Conservation (phyloP, 306 rosid species). For the Prosopis cineraria region DNA sequence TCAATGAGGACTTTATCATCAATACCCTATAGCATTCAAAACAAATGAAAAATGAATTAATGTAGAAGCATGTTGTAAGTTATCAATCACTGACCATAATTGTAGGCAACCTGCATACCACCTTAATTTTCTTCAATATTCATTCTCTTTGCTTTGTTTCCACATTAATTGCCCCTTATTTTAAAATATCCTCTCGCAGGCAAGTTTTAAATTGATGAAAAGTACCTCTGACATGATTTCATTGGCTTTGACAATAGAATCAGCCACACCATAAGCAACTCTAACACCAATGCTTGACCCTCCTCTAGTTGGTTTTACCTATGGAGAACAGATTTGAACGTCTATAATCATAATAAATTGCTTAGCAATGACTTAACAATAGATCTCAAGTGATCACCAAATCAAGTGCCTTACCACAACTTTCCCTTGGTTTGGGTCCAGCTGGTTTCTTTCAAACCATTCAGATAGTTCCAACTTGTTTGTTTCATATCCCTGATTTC, state of each 20-base stretch:
- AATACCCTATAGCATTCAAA: conserved; percentile 64
- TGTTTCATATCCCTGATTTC: conserved; percentile 59
- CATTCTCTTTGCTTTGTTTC: conserved; percentile 13
- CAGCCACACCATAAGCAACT: conserved; percentile 87
- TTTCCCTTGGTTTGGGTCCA: conserved; percentile 72
- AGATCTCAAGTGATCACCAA: conserved; percentile 30
- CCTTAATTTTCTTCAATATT: background rate
- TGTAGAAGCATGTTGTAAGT: background rate
- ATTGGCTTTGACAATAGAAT: conserved; percentile 71
- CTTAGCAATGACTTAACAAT: conserved; percentile 13
- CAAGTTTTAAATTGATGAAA: conserved; percentile 25
- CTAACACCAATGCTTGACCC: conserved; percentile 95
- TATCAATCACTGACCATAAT: background rate
- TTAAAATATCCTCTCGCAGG: conserved; percentile 1
- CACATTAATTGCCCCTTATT: conserved; percentile 11
- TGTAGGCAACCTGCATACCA: conserved; percentile 27
- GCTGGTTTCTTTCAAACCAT: conserved; percentile 73
- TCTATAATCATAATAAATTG: conserved; percentile 26
- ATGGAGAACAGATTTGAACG: conserved; percentile 27
- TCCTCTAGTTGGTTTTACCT: conserved; percentile 94
- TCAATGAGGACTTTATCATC: conserved; percentile 83
- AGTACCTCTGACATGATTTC: conserved; percentile 77
- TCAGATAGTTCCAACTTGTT: conserved; percentile 62
- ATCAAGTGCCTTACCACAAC: conserved; percentile 79
- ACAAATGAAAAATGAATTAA: conserved; percentile 34